Base-by-base conservation (phyloP, 1,284 basidiomycete genomes). In the Porodaedalea pini region DNA sequence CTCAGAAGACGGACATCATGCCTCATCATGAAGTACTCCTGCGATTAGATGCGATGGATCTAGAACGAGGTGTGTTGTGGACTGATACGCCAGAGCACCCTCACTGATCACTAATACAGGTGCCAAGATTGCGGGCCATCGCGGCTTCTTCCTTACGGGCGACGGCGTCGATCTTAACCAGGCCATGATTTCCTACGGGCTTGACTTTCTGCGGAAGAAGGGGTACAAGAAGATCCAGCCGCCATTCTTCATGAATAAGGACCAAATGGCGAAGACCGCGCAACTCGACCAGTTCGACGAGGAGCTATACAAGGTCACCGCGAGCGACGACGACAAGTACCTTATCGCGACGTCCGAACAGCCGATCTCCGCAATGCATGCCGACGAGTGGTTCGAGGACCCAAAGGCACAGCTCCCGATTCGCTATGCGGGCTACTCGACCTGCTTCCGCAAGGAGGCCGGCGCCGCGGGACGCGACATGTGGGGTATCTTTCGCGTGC, bases 381-480 rank as follows among this genome's bases (percentile, higher is more conserved):
- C 88, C 36, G 94, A 96, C 68, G 97, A 99, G 74, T 97, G 95
- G 90, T 95, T 99, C 71, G 95, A 98, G 69, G 84, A 83, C 69
- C 94, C 94, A 3, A 86, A 93, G 61, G 85, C 82, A 43, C 92
- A 96, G 71, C 85, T 99, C 8, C 96, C 97, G 5, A 82, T 98
- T 70, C 80, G 82, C 74, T 94, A 86, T 67, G 91, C 87, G 0
- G 87, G 88, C 11, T 89, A 88, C 70, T 88, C 86, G 67, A 99
- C 96, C n/a, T 99, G 96, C 73, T 99, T 99, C 88, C 85, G 97
- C 48, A 99, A 98, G 75, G 96, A 99, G 76, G 96, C 96, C 3
- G 97, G 96, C 48, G 90, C 92, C 3, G 93, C 94, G 44, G 97
- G 97, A 13, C 89, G 94, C 57, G 97, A 99, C 68, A 98, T 97